These are phyloP conservation scores for Gossypium thurberi DNA, from an alignment of 345 rosid species.

Conservation along the genomic window DNA sequence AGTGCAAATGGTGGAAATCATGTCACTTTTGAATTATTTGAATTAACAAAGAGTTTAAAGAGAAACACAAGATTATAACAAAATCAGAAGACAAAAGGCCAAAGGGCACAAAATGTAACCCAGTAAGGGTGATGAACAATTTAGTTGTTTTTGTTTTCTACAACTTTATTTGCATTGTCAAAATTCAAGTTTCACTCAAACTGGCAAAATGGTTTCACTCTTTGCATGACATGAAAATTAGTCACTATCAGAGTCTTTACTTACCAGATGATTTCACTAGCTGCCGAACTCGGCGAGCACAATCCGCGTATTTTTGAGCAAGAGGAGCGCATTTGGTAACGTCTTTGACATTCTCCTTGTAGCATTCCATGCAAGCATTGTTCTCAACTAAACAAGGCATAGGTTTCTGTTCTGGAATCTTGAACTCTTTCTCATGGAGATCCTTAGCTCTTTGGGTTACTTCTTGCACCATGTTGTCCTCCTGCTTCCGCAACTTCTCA, in stretches of 20 bases:
- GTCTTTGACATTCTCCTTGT: constrained; percentile 54
- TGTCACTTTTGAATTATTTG: not conserved
- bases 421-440: constrained; percentile 83
- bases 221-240: not conserved
- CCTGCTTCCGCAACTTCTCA: constrained; percentile 68
- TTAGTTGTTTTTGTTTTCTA: not conserved
- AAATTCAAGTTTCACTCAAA: constrained; percentile 9
- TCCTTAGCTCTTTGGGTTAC: constrained; percentile 77
- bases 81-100: constrained; percentile 2
- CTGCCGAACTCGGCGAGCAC: constrained; percentile 64
- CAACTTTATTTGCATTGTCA: constrained; percentile 7
- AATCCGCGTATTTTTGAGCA: constrained; percentile 54
- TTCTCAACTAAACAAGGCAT: constrained; percentile 74
- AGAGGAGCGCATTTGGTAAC: constrained; percentile 62
- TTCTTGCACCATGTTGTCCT: constrained; percentile 54
- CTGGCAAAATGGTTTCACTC: not conserved
- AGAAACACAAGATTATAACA: not conserved
- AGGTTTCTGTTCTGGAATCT: constrained; percentile 76
- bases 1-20: not conserved
- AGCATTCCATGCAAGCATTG: constrained; percentile 71
- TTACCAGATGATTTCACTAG: constrained; percentile 29
- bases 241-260: constrained; percentile 8
- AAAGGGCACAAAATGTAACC: not conserved
- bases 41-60: not conserved
- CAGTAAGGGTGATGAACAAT: not conserved